These are phyloP conservation scores for Basipetospora chlamydospora DNA, from an alignment of 2,329 filamentous ascomycete species.

Conservation along the genomic window DNA sequence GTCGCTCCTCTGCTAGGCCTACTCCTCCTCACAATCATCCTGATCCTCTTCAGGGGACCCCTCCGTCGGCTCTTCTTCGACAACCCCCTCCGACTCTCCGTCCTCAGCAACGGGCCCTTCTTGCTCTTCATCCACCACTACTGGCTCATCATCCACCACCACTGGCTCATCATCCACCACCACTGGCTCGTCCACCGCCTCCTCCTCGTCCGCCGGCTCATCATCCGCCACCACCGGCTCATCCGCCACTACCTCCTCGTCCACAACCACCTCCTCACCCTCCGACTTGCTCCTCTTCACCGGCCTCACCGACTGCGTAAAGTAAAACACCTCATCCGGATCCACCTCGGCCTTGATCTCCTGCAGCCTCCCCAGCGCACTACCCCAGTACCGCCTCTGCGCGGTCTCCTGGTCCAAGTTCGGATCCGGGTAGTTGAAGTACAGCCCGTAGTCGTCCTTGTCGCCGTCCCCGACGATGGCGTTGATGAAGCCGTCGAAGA, in stretches of 20 bases:
- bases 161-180: not conserved
- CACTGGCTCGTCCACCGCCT: not conserved
- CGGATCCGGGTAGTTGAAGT: conserved; percentile 26
- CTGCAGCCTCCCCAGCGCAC: conserved; percentile 17
- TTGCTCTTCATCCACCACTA: not conserved
- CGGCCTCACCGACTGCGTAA: conserved; percentile 17
- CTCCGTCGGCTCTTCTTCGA: not conserved
- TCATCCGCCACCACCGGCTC: not conserved
- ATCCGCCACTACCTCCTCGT: not conserved
- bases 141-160: not conserved
- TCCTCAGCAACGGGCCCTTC: not conserved
- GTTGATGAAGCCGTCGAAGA: conserved; percentile 19
- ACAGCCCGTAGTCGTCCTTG: conserved; percentile 21
- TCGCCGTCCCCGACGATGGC: conserved; percentile 17
- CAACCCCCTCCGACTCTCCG: not conserved
- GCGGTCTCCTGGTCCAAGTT: conserved; percentile 18
- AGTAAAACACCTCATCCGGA: conserved; percentile 23
- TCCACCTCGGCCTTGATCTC: conserved; percentile 21
- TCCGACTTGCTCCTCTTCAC: not conserved
- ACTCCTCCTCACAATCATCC: too few relatives aligned
- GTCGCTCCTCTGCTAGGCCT: too few relatives aligned
- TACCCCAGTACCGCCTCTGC: conserved; percentile 21
- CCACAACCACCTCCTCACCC: not conserved
- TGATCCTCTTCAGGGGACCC: too few relatives aligned
- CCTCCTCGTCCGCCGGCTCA: not conserved